These are phyloP conservation scores for Epichloe festucae DNA, from an alignment of 2,329 filamentous ascomycete genomes.

Conservation along the genomic window DNA sequence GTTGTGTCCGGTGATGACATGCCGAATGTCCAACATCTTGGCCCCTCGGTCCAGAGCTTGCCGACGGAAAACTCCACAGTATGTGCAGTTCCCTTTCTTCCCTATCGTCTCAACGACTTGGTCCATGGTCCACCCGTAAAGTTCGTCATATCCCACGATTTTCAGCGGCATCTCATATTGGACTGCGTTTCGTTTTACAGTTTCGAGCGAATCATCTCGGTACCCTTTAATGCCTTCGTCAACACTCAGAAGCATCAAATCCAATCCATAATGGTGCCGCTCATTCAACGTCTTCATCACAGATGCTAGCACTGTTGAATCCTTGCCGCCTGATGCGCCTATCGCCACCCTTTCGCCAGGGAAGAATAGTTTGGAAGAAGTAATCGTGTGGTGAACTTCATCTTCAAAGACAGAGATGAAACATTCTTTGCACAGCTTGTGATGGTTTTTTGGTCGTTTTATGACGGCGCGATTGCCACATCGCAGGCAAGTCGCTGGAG, in stretches of 20 bases:
- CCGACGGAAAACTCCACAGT: slow-evolving; percentile 89
- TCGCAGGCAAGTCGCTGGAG: slow-evolving; percentile 60
- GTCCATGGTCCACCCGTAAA: slow-evolving; percentile 99
- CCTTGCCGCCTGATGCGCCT: slow-evolving; percentile 92
- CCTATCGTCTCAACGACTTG: slow-evolving; percentile 93
- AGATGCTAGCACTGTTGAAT: slow-evolving; percentile 89
- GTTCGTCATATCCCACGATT: slow-evolving; percentile 82
- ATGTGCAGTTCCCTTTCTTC: slow-evolving; percentile 98
- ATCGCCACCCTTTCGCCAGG: slow-evolving; percentile 83
- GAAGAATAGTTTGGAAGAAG: slow-evolving; percentile 64
- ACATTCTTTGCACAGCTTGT: slow-evolving; percentile 82
- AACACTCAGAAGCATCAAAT: slow-evolving; percentile 78
- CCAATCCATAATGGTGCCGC: slow-evolving; percentile 71
- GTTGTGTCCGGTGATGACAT: slow-evolving; percentile 96
- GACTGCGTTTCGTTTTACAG: slow-evolving; percentile 81
- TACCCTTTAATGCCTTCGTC: slow-evolving; percentile 98
- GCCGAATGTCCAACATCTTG: slow-evolving; percentile 71
- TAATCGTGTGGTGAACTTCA: slow-evolving; percentile 89
- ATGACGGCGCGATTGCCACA: slow-evolving; percentile 77
- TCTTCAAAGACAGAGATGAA: slow-evolving; percentile 82
- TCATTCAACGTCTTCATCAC: slow-evolving; percentile 93
- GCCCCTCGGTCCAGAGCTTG: slow-evolving; percentile 91
- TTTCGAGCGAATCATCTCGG: slow-evolving; percentile 88
- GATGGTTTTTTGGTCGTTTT: slow-evolving; percentile 91
- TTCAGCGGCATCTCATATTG: slow-evolving; percentile 88